Evolutionary conservation across 345 rosid species (phyloP).

Genomic region (Citrus reticulata): DNA sequence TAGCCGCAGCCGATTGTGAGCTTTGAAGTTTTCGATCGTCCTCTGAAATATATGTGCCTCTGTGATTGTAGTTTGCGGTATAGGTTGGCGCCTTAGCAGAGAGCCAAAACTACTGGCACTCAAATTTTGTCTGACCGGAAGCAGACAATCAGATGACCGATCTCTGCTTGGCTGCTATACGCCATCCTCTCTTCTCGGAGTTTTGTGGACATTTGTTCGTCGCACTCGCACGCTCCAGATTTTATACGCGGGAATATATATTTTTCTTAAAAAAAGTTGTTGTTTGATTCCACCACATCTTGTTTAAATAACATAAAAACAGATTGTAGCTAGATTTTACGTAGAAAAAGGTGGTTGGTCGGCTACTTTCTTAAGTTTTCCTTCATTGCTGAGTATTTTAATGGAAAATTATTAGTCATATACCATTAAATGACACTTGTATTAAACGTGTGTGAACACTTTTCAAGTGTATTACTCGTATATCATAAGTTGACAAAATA

Average conservation of each 20-base stretch:
- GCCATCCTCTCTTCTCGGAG: fast-evolving
- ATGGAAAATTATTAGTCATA: too few species aligned
- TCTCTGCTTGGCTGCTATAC: neutral
- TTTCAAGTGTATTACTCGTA: too few species aligned
- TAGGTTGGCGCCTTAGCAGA: neutral
- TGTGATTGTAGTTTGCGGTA: neutral
- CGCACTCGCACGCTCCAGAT: neutral
- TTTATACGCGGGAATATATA: too few species aligned
- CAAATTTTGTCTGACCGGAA: neutral
- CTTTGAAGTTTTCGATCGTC: neutral
- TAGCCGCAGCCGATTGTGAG: too few species aligned
- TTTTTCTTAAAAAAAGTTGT: too few species aligned
- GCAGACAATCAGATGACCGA: too few species aligned
- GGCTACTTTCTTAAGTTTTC: neutral
- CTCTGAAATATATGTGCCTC: neutral
- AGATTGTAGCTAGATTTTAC: too few species aligned
- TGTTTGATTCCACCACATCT: neutral
- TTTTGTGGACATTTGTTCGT: neutral
- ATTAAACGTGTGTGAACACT: too few species aligned
- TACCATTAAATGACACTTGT: fast-evolving
- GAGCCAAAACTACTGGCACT: neutral
- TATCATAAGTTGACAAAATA: fast-evolving
- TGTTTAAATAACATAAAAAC: neutral
- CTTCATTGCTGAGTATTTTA: neutral
- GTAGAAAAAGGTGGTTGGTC: neutral